Evolutionary conservation across 208 protist species (phyloP), one percentile per base, ranked within the genome.

Genomic region (Naegleria lovaniensis): DNA sequence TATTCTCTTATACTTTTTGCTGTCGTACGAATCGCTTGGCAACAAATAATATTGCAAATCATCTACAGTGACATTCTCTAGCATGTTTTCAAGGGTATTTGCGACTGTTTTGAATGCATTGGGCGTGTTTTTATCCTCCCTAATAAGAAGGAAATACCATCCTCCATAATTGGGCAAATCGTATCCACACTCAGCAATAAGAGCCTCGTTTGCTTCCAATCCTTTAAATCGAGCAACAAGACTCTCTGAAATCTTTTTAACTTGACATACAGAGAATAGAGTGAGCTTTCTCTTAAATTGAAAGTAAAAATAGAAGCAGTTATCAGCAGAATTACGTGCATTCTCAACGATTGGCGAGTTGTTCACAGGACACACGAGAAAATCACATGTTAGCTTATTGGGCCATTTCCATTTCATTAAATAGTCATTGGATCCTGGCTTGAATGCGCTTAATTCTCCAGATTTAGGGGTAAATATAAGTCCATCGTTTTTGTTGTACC

Each of bases 401-500:
- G 90, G 40, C 90, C 90, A 91, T 89, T 91, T 91, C 90, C 90
- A 91, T 75, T 91, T 91, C 16, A 91, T 25, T 41, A 91, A 75
- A 39, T 75, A 84, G 4, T 43, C 11, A 75, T 59, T 88, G 25
- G 25, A 25, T 25, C 90, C 90, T 25, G 90, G 84, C 40, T 19
- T n/a, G 33, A 91, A 89, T 13, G 83, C 19, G 40, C 89, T 90
- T 25, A 58, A 41, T 7, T 75, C 38, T 58, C 43, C 33, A 76
- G 36, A 29, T 0, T 91, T 41, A 13, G 90, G 90, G 19, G 90
- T 91, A 25, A 91, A 91, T 29, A 91, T 36, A 11, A 91, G 39
- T 40, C 90, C 90, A 88, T 91, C 90, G 55, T 91, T 91, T 22
- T 33, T 33, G 90, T 88, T 91, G 39, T 90, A 89, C 4, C 39